Evolutionary conservation across 2,329 filamentous ascomycete species (phyloP), one percentile per base, ranked within the genome.

Genomic region (Alternaria tenuissima): DNA sequence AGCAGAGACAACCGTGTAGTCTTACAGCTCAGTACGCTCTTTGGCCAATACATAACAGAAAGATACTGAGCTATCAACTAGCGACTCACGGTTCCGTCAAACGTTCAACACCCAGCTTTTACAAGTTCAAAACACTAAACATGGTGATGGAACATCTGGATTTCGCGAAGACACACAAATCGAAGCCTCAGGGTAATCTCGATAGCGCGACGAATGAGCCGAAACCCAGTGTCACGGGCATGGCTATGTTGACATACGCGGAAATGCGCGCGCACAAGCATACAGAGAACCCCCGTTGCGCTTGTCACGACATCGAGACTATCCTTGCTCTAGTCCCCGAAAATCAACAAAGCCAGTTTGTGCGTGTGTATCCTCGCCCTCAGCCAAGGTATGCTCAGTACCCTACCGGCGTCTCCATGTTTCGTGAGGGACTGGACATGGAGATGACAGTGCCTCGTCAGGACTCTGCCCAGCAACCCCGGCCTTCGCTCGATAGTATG

Each of bases 351-450:
- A 32, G 5, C 11, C 42, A 47, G 22, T 55, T 41, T n/a, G 34
- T 49, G 18, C 53, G 43, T 18, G 43, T 49, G 7, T 49, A 49
- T 22, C 53, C 43, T 24, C 38, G 38, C 9, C 42, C 26, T 14
- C 34, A 49, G 6, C 36, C 14, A 1, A 44, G 36, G 4, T 42
- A 51, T 24, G 4, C 41, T 20, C 41, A 41, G 12, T 22, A 16
- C 7, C 44, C 54, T 5, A 20, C 30, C 22, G 54, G 54, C 7
- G 20, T 32, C 22, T 56, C 54, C 26, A 49, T 39, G 44, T 56
- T 56, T 18, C 26, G 34, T 5, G 54, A 56, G 20, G 36, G 42
- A 7, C n/a, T 56, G 20, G 38, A 49, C 26, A 12, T 26, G n/a
- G 43, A 48, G 14, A 48, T 55, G 24, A 39, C 42, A 16, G 12